Base-by-base conservation (phyloP, 2,329 filamentous ascomycete genomes). In the Apiospora sp. region DNA sequence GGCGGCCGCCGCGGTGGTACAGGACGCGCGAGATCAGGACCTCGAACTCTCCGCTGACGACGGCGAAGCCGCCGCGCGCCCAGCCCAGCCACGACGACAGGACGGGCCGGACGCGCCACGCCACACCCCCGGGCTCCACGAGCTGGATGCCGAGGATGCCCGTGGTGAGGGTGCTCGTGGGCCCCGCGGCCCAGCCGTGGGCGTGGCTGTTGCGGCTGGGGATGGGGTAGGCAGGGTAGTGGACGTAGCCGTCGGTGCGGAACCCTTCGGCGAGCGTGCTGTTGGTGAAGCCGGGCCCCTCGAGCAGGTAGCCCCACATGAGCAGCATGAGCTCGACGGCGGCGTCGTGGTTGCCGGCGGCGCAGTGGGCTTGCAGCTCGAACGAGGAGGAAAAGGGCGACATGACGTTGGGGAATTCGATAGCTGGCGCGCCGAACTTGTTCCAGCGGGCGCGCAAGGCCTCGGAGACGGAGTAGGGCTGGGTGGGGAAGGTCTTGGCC, bases 231-330 rank as follows among this genome's bases (percentile, higher is more conserved):
- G 80, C 78, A 4, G 80, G 80, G 74, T 82, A 82, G 70, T 81
- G 77, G 48, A 80, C 72, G 72, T 79, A 70, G 48, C 83, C 84
- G 73, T 84, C 80, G 8, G 81, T 78, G 12, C 79, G 75, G 73
- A 83, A 85, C 3, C 84, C 84, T 74, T 85, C 84, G 24, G 83
- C 81, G 34, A 85, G 81, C 4, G 84, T 85, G 44, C 77, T 80
- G 74, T 83, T 82, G n/a, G 84, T 85, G 75, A 84, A 83, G 16
- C 82, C 81, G 2, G 78, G 78, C 10, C 82, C 72, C n/a, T 74
- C 81, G 22, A 84, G 79, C 76, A 84, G 82, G 75, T 81, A 82
- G n/a, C 80, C 82, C 83, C 83, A 84, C 75, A 80, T 79, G 1
- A 79, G 76, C 0, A 82, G 77, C 70, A 84, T 83, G 13, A 87